These are phyloP conservation scores for Teunomyces lycoperdinae DNA, from an alignment of 805 yeast species.

Conservation along the genomic window DNA sequence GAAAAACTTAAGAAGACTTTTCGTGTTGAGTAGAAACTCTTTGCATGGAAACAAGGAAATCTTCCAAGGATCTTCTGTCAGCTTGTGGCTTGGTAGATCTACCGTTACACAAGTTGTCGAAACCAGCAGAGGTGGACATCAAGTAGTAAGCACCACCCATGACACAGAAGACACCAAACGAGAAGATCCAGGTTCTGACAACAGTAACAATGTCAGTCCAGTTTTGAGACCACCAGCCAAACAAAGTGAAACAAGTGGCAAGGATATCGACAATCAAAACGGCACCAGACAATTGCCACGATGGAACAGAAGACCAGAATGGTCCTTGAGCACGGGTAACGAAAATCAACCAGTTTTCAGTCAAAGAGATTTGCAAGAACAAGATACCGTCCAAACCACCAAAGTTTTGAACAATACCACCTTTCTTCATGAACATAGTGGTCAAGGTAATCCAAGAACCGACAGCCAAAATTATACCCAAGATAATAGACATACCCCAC, in stretches of 20 bases:
- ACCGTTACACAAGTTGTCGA: slow-evolving; percentile 85
- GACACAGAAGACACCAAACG: slow-evolving; percentile 95
- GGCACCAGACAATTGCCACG: slow-evolving; percentile 96
- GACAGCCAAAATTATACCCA: slow-evolving; percentile 82
- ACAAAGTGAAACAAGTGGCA: slow-evolving; percentile 87
- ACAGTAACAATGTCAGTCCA: slow-evolving; percentile 95
- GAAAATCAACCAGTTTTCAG: slow-evolving; percentile 97
- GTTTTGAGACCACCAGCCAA: slow-evolving; percentile 98
- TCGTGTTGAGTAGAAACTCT: slow-evolving; percentile 89
- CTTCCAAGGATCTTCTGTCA: slow-evolving; percentile 71
- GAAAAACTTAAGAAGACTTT: slow-evolving; percentile 55
- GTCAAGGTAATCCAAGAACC: slow-evolving; percentile 96
- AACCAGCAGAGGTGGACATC: slow-evolving; percentile 78
- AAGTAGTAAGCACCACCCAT: slow-evolving; percentile 95
- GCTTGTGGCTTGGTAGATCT: slow-evolving; percentile 57
- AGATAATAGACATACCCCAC: slow-evolving; percentile 92
- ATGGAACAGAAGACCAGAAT: slow-evolving; percentile 95
- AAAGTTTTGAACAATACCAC: slow-evolving; percentile 95
- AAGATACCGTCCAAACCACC: slow-evolving; percentile 88
- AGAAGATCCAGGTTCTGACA: slow-evolving; percentile 92
- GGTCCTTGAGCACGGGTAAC: slow-evolving; percentile 97
- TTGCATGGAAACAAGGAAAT: slow-evolving; percentile 82
- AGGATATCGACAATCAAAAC: slow-evolving; percentile 85
- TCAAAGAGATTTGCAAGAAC: slow-evolving; percentile 89
- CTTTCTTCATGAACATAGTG: slow-evolving; percentile 84